Evolutionary conservation across 1,284 basidiomycete genomes (phyloP).

Genomic region (Vanrija sp.): DNA sequence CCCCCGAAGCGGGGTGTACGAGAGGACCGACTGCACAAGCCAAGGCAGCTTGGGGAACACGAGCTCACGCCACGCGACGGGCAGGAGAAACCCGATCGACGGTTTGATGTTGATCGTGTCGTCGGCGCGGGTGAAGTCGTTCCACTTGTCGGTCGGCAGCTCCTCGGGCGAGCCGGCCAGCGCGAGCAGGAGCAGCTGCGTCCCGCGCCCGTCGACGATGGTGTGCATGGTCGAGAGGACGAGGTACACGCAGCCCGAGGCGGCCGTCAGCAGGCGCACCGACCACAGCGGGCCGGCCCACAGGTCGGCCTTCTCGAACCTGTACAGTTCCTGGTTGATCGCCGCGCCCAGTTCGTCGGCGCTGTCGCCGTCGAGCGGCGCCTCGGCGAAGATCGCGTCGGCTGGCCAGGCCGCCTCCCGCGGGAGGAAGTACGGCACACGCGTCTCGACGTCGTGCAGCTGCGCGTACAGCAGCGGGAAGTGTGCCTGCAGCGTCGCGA

Average conservation of each 20-base stretch:
- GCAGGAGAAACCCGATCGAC: conserved; percentile 18
- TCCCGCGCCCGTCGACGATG: too few relatives aligned
- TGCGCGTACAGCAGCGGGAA: conserved; percentile 5
- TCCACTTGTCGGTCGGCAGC: too few relatives aligned
- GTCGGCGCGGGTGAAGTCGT: conserved; percentile 15
- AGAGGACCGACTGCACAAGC: conserved; percentile 26
- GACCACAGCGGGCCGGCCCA: too few relatives aligned
- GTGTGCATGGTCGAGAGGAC: too few relatives aligned
- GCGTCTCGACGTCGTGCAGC: not conserved
- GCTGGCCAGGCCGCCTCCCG: not conserved
- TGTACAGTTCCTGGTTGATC: too few relatives aligned
- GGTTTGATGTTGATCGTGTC: conserved; percentile 29
- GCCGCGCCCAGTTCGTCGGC: too few relatives aligned
- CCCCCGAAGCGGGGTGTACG: not conserved
- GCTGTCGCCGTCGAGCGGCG: too few relatives aligned
- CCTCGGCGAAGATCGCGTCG: not conserved
- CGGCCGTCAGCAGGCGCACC: too few relatives aligned
- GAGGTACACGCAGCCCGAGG: too few relatives aligned
- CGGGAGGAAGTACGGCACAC: conserved; percentile 7
- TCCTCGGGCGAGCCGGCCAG: too few relatives aligned
- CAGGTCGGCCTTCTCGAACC: too few relatives aligned
- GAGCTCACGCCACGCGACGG: conserved; percentile 29
- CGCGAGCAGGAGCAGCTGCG: too few relatives aligned
- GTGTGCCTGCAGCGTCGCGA: conserved; percentile 1
- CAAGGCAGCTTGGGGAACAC: conserved; percentile 32